phyloP scores from a whole-genome alignment of 148 eudicot genomes.

The Gaultheria prostrata region DNA sequence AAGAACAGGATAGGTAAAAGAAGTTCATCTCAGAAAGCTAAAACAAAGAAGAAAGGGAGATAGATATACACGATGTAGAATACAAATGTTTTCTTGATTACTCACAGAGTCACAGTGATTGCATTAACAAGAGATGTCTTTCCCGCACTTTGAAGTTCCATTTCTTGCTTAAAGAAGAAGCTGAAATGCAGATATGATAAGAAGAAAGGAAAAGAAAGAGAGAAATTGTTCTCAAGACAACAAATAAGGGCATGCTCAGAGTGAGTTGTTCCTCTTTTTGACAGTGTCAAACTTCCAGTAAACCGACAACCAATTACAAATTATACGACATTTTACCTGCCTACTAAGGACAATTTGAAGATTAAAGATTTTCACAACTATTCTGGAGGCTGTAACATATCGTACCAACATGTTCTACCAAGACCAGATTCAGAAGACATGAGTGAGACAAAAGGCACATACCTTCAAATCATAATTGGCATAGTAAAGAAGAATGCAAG shows the following conservation, averaged over 20 bases:
- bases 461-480: too few relatives aligned
- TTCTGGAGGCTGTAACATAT: too few relatives aligned
- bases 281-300: background rate
- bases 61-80: background rate
- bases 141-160: constrained; percentile 62
- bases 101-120: constrained; percentile 52
- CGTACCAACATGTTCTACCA: background rate
- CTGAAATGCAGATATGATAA: constrained; percentile 27
- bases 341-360: background rate
- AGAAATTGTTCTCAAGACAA: background rate
- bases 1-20: constrained; percentile 14
- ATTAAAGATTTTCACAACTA: background rate
- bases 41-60: background rate
- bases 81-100: background rate
- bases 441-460: too few relatives aligned
- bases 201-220: constrained; percentile 9
- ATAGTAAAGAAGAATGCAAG: too few relatives aligned
- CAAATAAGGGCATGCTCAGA: background rate
- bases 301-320: background rate
- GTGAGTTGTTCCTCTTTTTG: background rate
- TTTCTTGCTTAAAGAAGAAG: constrained; percentile 55
- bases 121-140: constrained; percentile 50
- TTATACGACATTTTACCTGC: background rate
- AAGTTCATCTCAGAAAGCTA: background rate
- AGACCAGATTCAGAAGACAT: too few relatives aligned